These are phyloP conservation scores for Ascosphaera aggregata DNA, from an alignment of 2,329 filamentous ascomycete genomes.

Conservation along the genomic window DNA sequence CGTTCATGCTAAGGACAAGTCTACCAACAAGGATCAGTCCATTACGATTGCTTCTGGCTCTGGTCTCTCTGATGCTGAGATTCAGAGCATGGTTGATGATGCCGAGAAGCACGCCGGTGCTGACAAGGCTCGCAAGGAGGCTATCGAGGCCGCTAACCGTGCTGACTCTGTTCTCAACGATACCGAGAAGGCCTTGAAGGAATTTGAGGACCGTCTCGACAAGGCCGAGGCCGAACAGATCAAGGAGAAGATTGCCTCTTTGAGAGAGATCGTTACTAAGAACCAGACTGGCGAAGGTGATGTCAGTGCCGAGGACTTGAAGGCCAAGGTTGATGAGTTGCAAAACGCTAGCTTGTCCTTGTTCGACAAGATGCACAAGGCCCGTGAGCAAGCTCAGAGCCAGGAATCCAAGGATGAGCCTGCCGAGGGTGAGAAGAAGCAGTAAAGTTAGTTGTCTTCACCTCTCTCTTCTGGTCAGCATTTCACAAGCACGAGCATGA, in stretches of 20 bases:
- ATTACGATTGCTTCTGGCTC: conserved; percentile 98
- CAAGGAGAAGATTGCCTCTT: conserved; percentile 70
- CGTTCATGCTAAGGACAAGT: conserved; percentile 97
- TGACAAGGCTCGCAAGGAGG: conserved; percentile 89
- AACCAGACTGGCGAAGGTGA: conserved; percentile 79
- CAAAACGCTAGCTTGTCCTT: conserved; percentile 88
- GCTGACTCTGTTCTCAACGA: conserved; percentile 92
- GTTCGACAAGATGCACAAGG: conserved; percentile 99
- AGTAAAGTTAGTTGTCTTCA: conserved; percentile 15
- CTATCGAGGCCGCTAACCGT: conserved; percentile 93
- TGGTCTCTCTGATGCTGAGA: conserved; percentile 84
- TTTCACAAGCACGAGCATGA: not conserved
- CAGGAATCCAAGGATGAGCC: conserved; percentile 18
- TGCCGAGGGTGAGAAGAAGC: conserved; percentile 51
- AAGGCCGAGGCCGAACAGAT: conserved; percentile 87
- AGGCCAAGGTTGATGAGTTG: conserved; percentile 96
- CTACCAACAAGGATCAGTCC: conserved; percentile 97
- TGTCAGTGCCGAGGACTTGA: conserved; percentile 75
- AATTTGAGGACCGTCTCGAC: conserved; percentile 88
- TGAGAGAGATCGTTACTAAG: conserved; percentile 81
- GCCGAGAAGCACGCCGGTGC: conserved; percentile 88
- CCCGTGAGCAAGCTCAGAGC: conserved; percentile 34
- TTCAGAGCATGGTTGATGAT: conserved; percentile 92
- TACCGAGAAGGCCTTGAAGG: conserved; percentile 94
- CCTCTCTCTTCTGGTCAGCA: not conserved